phyloP scores from a whole-genome alignment of 306 rosid species.

The Cicer chorassanicum region DNA sequence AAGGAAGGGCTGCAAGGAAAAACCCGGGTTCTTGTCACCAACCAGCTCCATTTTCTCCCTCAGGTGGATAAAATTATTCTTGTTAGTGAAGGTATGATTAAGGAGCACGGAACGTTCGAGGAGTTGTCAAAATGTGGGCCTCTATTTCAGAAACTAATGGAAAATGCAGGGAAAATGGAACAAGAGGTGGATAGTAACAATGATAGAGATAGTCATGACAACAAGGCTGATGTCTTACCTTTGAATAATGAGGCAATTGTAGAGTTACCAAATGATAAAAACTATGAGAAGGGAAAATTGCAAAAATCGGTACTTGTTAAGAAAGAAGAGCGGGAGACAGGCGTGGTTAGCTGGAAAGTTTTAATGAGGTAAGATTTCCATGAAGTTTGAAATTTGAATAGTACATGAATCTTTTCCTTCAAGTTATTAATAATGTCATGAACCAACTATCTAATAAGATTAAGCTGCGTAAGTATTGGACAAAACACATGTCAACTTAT shows the following conservation, averaged over 20 bases:
- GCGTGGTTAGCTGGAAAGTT: slow-evolving; percentile 82
- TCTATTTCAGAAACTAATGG: slow-evolving; percentile 88
- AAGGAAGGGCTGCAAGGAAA: slow-evolving; percentile 80
- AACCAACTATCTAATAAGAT: background rate
- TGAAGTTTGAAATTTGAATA: slow-evolving; percentile 6
- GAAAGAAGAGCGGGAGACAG: slow-evolving; percentile 90
- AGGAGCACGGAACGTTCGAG: slow-evolving; percentile 89
- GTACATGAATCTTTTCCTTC: slow-evolving; percentile 9
- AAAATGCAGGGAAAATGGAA: slow-evolving; percentile 89
- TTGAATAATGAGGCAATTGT: slow-evolving; percentile 43
- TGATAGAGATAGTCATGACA: slow-evolving; percentile 33
- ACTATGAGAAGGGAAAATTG: slow-evolving; percentile 55
- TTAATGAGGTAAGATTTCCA: slow-evolving; percentile 59
- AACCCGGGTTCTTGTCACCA: slow-evolving; percentile 90
- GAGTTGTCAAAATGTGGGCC: slow-evolving; percentile 68
- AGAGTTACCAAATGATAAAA: slow-evolving; percentile 51
- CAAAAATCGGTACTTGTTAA: slow-evolving; percentile 69
- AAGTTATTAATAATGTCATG: background rate
- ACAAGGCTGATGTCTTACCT: slow-evolving; percentile 42
- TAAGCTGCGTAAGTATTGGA: no score
- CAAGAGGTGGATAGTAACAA: slow-evolving; percentile 52
- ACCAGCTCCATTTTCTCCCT: slow-evolving; percentile 94
- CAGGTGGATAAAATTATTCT: slow-evolving; percentile 79
- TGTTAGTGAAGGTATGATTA: slow-evolving; percentile 67
- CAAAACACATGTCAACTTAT: background rate